These are phyloP conservation scores for Aegilops umbellulata DNA, from an alignment of 176 grass and related monocot species.

Conservation along the genomic window DNA sequence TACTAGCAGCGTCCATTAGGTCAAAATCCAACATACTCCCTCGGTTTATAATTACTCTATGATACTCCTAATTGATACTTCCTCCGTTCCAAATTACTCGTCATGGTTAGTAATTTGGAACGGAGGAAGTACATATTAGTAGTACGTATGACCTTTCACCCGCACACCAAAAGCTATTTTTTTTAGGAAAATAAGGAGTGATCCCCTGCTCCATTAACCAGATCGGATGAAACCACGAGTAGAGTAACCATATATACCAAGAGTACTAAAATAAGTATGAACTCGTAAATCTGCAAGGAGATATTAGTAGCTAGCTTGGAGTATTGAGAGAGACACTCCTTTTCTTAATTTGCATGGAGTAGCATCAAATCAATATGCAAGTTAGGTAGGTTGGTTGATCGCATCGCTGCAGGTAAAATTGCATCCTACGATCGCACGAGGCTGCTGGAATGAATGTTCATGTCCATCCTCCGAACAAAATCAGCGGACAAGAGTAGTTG, in stretches of 20 bases:
- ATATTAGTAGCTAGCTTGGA: neutral
- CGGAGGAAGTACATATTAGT: too few species aligned
- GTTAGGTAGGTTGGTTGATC: neutral
- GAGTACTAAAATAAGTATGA: neutral
- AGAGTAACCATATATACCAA: too few species aligned
- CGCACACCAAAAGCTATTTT: too few species aligned
- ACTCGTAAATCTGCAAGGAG: neutral
- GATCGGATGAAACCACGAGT: too few species aligned
- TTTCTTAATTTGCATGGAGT: neutral
- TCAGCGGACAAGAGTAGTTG: neutral
- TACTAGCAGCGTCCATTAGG: neutral
- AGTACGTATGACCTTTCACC: too few species aligned
- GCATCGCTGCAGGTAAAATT: neutral
- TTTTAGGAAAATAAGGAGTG: too few species aligned
- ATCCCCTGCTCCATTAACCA: too few species aligned
- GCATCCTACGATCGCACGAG: neutral
- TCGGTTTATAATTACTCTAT: neutral
- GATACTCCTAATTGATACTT: too few species aligned
- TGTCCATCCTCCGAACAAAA: neutral
- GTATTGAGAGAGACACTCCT: neutral
- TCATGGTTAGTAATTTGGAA: too few species aligned
- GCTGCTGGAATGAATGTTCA: neutral
- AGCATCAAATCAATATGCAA: neutral
- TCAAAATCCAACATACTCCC: neutral
- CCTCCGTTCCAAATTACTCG: too few species aligned